These are phyloP conservation scores for Aspergillus sergii DNA, from an alignment of 2,329 filamentous ascomycete genomes.

Conservation along the genomic window DNA sequence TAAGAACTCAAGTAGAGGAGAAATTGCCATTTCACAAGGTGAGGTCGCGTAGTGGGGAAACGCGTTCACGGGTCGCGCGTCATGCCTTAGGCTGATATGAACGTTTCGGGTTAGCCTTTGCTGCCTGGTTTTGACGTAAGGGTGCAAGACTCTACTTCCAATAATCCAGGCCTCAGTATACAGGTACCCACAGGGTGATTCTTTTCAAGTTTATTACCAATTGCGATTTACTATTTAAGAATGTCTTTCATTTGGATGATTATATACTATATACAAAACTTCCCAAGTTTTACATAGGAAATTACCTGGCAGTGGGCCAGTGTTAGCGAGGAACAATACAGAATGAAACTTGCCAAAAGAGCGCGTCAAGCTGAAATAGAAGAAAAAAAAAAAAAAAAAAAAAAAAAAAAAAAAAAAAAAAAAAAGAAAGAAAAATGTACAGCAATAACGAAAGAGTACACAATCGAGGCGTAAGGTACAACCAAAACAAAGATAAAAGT, in stretches of 20 bases:
- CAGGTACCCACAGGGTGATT: not conserved
- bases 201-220: not conserved
- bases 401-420: conserved; percentile 13
- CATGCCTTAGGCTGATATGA: conserved; percentile 35
- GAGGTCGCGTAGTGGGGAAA: conserved; percentile 31
- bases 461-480: not conserved
- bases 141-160: not conserved
- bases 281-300: conserved; percentile 12
- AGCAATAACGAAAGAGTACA: conserved; percentile 5
- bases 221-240: not conserved
- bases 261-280: conserved; percentile 2
- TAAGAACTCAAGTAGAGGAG: conserved; percentile 4
- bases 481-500: conserved; percentile 12
- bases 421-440: conserved; percentile 9
- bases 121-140: conserved; percentile 24
- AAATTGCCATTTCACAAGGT: conserved; percentile 28
- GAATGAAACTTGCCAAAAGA: conserved; percentile 1
- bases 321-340: conserved; percentile 3
- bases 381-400: conserved; percentile 8
- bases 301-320: conserved; percentile 3
- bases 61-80: conserved; percentile 30
- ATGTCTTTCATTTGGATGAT: not conserved
- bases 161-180: not conserved
- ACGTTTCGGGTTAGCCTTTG: conserved; percentile 26
- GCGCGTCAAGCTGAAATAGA: conserved; percentile 2